Evolutionary conservation across 129 eudicot genomes (phyloP), one percentile per base, ranked within the genome.

Genomic region (Pulicaria dysenterica): DNA sequence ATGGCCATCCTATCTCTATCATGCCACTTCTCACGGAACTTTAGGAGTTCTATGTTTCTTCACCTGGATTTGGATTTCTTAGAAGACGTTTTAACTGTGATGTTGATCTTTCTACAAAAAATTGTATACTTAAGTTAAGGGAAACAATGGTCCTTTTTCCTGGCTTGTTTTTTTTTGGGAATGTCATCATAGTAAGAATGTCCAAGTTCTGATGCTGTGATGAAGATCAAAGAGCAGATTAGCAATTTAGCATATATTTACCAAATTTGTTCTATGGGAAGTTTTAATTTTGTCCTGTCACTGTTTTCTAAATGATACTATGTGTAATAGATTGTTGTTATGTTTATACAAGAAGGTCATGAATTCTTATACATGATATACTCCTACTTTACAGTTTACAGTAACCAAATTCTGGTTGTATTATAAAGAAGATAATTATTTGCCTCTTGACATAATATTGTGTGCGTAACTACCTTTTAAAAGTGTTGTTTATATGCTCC

Each of bases 401-500:
- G 76, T 6, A 58, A 34, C 40, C 68, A 58, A 24, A 58, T 17
- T 58, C 45, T 58, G 67, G 3, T 31, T 14, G 6, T 58, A 19
- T 37, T 58, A 39, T 58, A 58, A 59, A 58, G 68, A 34, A 47
- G 38, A 58, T 59, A 44, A 7, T 13, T 58, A 43, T 67, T 74
- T 76, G 39, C 58, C 11, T 34, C 10, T 38, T 5, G n/a, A 67
- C 44, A 41, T 37, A 41, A 8, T 51, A 42, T 5, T 43, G 45
- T 56, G 53, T 67, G 43, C 53, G n/a, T 46, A 47, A 19, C 41
- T 68, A 68, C 50, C 49, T 69, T 24, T 77, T 19, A 59, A 13
- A 5, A 11, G 31, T 40, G 12, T 77, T 62, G 48, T 57, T 75
- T 65, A 48, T 58, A 77, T 17, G 70, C 34, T 77, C 13, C 72